A percentile compares a stretch with the other conserved stretches of the same genome.
Evolutionary conservation across 2,329 filamentous ascomycete genomes (phyloP).

Genomic region (Aureobasidium sp.): DNA sequence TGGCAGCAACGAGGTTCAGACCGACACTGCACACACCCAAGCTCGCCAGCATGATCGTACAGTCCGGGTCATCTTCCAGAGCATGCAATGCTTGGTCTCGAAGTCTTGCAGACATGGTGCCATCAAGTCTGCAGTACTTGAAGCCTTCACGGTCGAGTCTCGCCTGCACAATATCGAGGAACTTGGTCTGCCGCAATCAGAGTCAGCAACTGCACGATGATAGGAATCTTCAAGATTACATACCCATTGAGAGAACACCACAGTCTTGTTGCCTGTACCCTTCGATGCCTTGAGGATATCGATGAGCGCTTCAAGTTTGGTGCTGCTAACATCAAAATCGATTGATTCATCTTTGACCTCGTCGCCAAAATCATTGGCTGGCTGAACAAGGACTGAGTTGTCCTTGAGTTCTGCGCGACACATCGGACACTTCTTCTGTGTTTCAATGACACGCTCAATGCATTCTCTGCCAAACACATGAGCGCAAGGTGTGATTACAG

Average conservation of each 20-base stretch:
- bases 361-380: constrained; percentile 48
- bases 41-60: constrained; percentile 72
- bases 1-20: constrained; percentile 76
- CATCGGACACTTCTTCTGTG: constrained; percentile 76
- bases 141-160: constrained; percentile 56
- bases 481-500: constrained; percentile 78
- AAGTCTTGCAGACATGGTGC: constrained; percentile 61
- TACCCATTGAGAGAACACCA: constrained; percentile 68
- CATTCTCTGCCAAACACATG: constrained; percentile 72
- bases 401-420: constrained; percentile 64
- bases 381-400: constrained; percentile 54
- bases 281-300: constrained; percentile 66
- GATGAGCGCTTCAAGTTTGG: constrained; percentile 74
- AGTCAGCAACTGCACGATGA: neutral
- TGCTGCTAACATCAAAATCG: constrained; percentile 60
- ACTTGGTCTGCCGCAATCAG: constrained; percentile 35
- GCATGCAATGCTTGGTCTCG: constrained; percentile 66
- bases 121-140: constrained; percentile 67
- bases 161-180: constrained; percentile 63
- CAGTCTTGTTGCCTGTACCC: constrained; percentile 59
- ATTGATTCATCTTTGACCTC: constrained; percentile 38
- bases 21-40: constrained; percentile 78
- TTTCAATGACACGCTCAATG: constrained; percentile 64
- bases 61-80: constrained; percentile 60
- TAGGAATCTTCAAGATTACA: constrained; percentile 34